These are phyloP conservation scores for Boeremia lycopersici DNA, from an alignment of 2,329 filamentous ascomycete species.

Conservation along the genomic window DNA sequence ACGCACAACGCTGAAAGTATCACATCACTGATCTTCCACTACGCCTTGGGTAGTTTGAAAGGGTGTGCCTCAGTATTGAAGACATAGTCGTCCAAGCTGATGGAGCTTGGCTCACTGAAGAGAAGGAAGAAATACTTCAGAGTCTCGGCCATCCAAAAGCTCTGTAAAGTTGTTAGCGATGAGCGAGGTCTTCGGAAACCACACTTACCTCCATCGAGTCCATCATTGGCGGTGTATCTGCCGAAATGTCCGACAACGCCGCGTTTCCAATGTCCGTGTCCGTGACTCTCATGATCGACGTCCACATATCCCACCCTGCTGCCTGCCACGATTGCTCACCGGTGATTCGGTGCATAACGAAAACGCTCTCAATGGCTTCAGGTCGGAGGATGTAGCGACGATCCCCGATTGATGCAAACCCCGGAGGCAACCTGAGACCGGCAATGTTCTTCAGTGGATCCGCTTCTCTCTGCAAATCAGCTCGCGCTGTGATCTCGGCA, in stretches of 20 bases:
- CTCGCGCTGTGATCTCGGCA: slow-evolving; percentile 42
- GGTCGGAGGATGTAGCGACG: slow-evolving; percentile 56
- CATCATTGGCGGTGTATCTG: slow-evolving; percentile 43
- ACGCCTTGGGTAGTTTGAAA: slow-evolving; percentile 42
- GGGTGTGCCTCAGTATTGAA: slow-evolving; percentile 59
- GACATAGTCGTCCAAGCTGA: slow-evolving; percentile 54
- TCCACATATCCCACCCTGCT: slow-evolving; percentile 58
- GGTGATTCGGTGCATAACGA: slow-evolving; percentile 65
- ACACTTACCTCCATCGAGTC: slow-evolving; percentile 54
- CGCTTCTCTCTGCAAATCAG: slow-evolving; percentile 32
- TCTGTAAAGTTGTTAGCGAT: slow-evolving; percentile 33
- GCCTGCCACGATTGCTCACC: slow-evolving; percentile 57
- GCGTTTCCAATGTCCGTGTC: slow-evolving; percentile 55
- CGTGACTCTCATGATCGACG: slow-evolving; percentile 51
- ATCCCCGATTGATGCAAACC: slow-evolving; percentile 53
- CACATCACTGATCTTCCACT: not conserved
- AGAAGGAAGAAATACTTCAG: slow-evolving; percentile 58
- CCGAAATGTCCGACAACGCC: slow-evolving; percentile 51
- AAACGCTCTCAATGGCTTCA: slow-evolving; percentile 67
- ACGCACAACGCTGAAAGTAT: not conserved
- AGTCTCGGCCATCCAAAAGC: slow-evolving; percentile 58
- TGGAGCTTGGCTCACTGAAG: slow-evolving; percentile 51
- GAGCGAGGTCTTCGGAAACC: not conserved
- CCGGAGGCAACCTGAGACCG: slow-evolving; percentile 49
- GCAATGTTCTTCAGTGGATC: slow-evolving; percentile 46